Evolutionary conservation across 805 yeast genomes (phyloP).

Genomic region (Yarrowia yakushimensis): DNA sequence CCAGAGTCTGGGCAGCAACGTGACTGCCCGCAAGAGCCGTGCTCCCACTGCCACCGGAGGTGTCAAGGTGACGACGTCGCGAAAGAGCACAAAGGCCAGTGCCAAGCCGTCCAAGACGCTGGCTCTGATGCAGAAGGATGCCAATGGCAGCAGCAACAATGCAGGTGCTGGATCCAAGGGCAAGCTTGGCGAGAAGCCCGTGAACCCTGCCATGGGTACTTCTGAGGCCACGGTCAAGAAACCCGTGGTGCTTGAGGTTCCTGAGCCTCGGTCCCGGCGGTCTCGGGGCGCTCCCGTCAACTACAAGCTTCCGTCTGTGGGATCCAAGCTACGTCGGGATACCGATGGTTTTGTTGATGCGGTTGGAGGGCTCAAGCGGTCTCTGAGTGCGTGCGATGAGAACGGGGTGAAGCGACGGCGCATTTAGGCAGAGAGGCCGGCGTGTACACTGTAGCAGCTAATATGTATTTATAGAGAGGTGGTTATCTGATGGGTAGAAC

Average conservation of each 20-base stretch:
- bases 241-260: neutral
- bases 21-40: neutral
- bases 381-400: neutral
- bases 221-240: neutral
- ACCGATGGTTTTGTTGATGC: conserved; percentile 61
- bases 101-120: neutral
- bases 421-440: neutral
- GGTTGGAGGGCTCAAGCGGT: conserved; percentile 35
- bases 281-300: conserved; percentile 52
- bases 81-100: neutral
- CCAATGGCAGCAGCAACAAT: neutral
- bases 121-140: conserved; percentile 5
- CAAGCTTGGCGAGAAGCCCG: conserved; percentile 5
- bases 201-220: neutral
- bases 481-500: no score
- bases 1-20: neutral
- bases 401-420: conserved; percentile 1
- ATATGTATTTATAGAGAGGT: neutral
- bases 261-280: conserved; percentile 41
- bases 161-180: neutral
- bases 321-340: conserved; percentile 67
- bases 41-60: conserved; percentile 16
- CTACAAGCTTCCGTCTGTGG: conserved; percentile 64
- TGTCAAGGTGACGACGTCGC: conserved; percentile 7
- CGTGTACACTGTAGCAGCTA: neutral